Evolutionary conservation across 345 rosid genomes (phyloP), one percentile per base, ranked within the genome.

Genomic region (Populus davidiana): DNA sequence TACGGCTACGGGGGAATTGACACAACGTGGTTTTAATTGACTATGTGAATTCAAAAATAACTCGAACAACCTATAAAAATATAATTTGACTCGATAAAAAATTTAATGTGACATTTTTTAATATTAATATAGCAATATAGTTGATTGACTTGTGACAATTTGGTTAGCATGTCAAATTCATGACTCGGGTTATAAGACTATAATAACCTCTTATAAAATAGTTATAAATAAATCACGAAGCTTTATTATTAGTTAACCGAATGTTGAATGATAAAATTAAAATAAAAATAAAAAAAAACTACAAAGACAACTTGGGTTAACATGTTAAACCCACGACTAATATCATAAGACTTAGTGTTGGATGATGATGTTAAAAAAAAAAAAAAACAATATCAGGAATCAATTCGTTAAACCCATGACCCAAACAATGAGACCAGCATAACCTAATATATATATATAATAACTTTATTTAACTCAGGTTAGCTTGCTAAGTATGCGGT

Each of bases 141-240:
- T 4, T 33, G 5, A 33, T 33, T 4, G 5, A 33, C 35, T 33
- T 5, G 0, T 33, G 35, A 4, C 0, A 33, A 4, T 33, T 0
- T 33, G 5, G 5, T 33, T 33, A 0, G 5, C 5, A 0, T 4
- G 5, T 4, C 4, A 33, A 33, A 33, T 33, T 33, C 0, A 33
- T 0, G 1, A 33, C 0, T 0, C 0, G 0, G 0, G 4, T 33
- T 33, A 4, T 4, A 4, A 33, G 5, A 33, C 5, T 33, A 4
- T 4, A 33, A 33, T 33, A 33, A 33, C 5, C 36, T 33, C 0
- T 33, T 4, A 33, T 4, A 33, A 33, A 33, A 33, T 5, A 33
- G 0, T 4, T 33, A 1, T 0, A 33, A 4, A 33, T 33, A 33
- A 33, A 33, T 33, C 4, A 33, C 0, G 1, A 4, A 33, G 0